phyloP scores from a whole-genome alignment of 192 early-diverging fungal species.

The Linderina pennispora region DNA sequence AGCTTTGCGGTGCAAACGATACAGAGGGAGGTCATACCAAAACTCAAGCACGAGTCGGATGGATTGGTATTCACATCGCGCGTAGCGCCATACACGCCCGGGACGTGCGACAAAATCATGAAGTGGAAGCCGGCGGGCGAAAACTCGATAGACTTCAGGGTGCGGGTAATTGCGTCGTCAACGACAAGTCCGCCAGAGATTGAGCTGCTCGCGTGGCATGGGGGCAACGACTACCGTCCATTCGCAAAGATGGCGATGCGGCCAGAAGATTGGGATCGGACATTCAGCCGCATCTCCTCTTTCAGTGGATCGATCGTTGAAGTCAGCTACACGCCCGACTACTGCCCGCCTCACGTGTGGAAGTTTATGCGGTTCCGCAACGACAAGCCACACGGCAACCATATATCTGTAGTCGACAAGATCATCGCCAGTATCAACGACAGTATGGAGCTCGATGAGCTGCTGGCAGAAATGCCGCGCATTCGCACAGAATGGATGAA shows the following conservation, averaged over 20 bases:
- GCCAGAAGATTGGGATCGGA: slow-evolving; percentile 47
- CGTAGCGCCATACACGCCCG: slow-evolving; percentile 53
- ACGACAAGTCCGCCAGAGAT: slow-evolving; percentile 42
- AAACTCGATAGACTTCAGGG: slow-evolving; percentile 72
- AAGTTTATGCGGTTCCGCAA: slow-evolving; percentile 71
- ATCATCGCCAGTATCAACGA: slow-evolving; percentile 68
- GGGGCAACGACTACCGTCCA: slow-evolving; percentile 20
- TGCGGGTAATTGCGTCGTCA: slow-evolving; percentile 25
- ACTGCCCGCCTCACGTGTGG: slow-evolving; percentile 50
- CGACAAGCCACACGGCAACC: slow-evolving; percentile 74
- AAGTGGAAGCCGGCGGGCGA: slow-evolving; percentile 88
- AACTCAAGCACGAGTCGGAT: slow-evolving; percentile 61
- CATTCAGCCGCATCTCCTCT: slow-evolving; percentile 10
- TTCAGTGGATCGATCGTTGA: slow-evolving; percentile 61
- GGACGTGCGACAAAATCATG: slow-evolving; percentile 61
- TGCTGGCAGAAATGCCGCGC: not conserved
- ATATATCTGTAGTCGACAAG: slow-evolving; percentile 50
- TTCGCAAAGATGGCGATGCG: slow-evolving; percentile 54
- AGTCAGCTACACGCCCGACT: slow-evolving; percentile 50
- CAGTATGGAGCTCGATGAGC: slow-evolving; percentile 46
- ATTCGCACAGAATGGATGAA: slow-evolving; percentile 17
- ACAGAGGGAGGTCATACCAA: slow-evolving; percentile 52
- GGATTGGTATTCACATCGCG: slow-evolving; percentile 72
- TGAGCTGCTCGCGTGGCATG: slow-evolving; percentile 48
- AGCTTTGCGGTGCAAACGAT: slow-evolving; percentile 59